Percentiles rank a stretch among this genome's conserved stretches.
phyloP scores from a whole-genome alignment of 202 grass and related monocot genomes.

The Panicum virgatum region DNA sequence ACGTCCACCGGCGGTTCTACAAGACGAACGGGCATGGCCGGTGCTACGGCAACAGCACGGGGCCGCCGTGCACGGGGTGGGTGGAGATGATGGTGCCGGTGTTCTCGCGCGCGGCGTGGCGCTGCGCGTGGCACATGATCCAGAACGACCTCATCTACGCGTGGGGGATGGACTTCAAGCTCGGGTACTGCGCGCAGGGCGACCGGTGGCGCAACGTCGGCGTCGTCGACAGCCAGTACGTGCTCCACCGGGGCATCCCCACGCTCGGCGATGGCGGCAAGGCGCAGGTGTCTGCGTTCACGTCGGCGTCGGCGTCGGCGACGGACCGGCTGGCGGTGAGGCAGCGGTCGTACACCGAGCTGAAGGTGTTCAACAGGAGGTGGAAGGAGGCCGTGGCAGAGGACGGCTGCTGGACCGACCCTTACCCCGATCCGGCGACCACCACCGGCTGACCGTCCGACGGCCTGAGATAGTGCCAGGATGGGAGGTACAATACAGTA shows the following conservation, averaged over 20 bases:
- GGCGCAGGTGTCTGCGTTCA: slow-evolving; percentile 16
- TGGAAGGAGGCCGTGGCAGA: slow-evolving; percentile 58
- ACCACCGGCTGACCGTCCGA: slow-evolving; percentile 8
- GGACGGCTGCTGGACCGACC: slow-evolving; percentile 67
- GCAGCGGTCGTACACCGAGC: slow-evolving; percentile 61
- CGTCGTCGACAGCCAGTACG: slow-evolving; percentile 74
- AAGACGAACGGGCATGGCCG: slow-evolving; percentile 53
- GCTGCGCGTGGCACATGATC: slow-evolving; percentile 89
- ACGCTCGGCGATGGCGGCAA: slow-evolving; percentile 59
- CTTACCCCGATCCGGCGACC: slow-evolving; percentile 43
- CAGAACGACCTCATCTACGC: slow-evolving; percentile 97
- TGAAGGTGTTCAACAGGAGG: slow-evolving; percentile 58
- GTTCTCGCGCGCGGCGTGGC: slow-evolving; percentile 83
- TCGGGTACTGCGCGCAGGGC: slow-evolving; percentile 85
- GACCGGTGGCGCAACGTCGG: slow-evolving; percentile 61
- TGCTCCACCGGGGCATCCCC: slow-evolving; percentile 69
- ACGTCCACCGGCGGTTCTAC: slow-evolving; percentile 77
- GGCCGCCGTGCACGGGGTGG: slow-evolving; percentile 91
- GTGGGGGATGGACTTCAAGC: slow-evolving; percentile 88
- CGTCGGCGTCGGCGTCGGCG: slow-evolving; percentile 23
- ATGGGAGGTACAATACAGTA: slow-evolving; percentile 4
- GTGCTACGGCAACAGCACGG: slow-evolving; percentile 79
- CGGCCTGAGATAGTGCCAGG: neutral
- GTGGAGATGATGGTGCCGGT: slow-evolving; percentile 99
- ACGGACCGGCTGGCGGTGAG: slow-evolving; percentile 49